Conservation (phyloP, 495 filamentous ascomycete genomes). For the Copromyces sp. region DNA sequence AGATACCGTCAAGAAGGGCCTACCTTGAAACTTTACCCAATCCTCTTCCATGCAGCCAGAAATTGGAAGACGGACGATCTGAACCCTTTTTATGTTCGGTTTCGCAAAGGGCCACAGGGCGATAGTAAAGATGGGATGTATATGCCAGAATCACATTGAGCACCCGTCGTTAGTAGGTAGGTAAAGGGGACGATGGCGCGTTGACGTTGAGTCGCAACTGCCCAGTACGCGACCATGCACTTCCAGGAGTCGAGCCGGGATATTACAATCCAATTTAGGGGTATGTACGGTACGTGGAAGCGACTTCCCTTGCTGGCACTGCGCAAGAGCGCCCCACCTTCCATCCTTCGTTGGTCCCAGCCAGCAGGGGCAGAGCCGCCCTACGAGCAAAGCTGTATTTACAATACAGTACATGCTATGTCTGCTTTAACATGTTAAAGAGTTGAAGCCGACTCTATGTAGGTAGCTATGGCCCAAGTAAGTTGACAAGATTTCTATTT, state of each 20-base stretch:
- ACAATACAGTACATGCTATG: background rate
- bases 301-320: background rate
- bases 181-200: background rate
- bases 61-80: background rate
- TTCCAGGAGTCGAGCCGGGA: background rate
- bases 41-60: background rate
- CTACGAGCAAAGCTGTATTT: background rate
- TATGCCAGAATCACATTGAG: background rate
- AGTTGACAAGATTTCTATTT: background rate
- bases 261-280: background rate
- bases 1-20: background rate
- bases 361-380: background rate
- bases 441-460: background rate
- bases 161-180: background rate
- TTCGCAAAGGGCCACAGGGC: background rate
- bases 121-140: slow-evolving; percentile 6
- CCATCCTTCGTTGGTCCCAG: background rate
- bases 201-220: background rate
- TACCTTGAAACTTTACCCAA: background rate
- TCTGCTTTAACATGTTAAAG: background rate
- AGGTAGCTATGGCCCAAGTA: background rate
- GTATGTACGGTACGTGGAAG: background rate
- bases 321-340: background rate
- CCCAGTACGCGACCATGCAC: background rate
- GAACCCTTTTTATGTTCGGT: background rate